A percentile compares a stretch with the other conserved stretches of the same genome.
These are phyloP conservation scores for Fraxinus angustifolia DNA, from an alignment of 305 asterid species.

Conservation along the genomic window DNA sequence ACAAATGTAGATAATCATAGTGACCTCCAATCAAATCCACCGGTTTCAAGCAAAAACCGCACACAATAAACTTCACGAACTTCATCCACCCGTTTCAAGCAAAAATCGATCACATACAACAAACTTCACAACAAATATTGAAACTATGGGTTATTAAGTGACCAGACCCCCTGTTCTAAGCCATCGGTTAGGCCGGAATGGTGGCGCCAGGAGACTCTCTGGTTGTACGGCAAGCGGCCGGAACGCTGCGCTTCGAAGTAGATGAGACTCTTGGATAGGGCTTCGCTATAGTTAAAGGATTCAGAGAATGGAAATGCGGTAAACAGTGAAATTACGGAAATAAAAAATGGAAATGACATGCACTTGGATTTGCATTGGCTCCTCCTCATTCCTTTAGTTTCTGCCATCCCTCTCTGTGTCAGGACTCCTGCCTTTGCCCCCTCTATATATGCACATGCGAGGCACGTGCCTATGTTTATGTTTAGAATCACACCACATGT, in stretches of 20 bases:
- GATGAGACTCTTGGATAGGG: constrained; percentile 82
- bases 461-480: not conserved
- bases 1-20: not conserved
- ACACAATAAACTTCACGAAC: not conserved
- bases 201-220: constrained; percentile 79
- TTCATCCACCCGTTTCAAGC: not conserved
- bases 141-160: not conserved
- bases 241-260: constrained; percentile 92
- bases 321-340: constrained; percentile 30
- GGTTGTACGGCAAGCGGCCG: constrained; percentile 85
- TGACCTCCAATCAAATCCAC: not conserved
- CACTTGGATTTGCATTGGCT: not conserved
- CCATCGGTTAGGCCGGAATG: constrained; percentile 98
- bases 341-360: constrained; percentile 10
- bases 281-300: constrained; percentile 47
- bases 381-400: constrained; percentile 18
- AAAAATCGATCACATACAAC: not conserved
- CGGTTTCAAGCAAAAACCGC: not conserved
- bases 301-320: constrained; percentile 37
- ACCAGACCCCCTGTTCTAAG: constrained; percentile 77
- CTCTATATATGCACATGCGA: not conserved
- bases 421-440: not conserved
- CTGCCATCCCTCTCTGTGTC: not conserved
- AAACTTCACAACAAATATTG: not conserved
- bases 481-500: too few relatives aligned